Conservation (phyloP, 495 filamentous ascomycete genomes). For the Cairneyella variabilis region DNA sequence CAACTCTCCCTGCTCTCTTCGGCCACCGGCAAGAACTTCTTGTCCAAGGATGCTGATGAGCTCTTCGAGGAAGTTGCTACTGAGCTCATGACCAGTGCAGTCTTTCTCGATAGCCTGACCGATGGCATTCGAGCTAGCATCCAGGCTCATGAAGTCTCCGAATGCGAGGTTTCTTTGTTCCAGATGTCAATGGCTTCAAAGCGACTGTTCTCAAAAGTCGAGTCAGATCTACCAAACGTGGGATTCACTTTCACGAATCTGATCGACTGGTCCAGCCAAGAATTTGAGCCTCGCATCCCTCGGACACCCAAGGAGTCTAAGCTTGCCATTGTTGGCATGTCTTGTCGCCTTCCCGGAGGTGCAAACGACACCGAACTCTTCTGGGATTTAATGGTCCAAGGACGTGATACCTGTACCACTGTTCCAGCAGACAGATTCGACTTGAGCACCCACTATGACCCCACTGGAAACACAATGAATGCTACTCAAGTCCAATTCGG, state of each 20-base stretch:
- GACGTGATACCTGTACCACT: slow-evolving; percentile 33
- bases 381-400: slow-evolving; percentile 40
- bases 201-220: background rate
- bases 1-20: background rate
- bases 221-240: background rate
- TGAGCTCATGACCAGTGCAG: background rate
- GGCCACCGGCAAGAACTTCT: background rate
- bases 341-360: slow-evolving; percentile 37
- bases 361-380: slow-evolving; percentile 38
- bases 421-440: slow-evolving; percentile 44
- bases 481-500: slow-evolving; percentile 38
- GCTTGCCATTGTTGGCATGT: slow-evolving; percentile 43
- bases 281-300: slow-evolving; percentile 15
- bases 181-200: background rate
- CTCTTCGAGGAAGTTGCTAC: background rate
- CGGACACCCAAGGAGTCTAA: slow-evolving; percentile 17
- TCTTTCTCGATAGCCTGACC: background rate
- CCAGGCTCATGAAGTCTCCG: background rate
- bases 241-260: background rate
- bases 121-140: background rate
- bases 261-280: background rate
- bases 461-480: slow-evolving; percentile 29
- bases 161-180: background rate
- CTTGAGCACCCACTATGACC: slow-evolving; percentile 36
- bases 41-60: background rate